These are phyloP conservation scores for Paracamarosporium sp. DNA, from an alignment of 2,329 filamentous ascomycete species.

Conservation along the genomic window DNA sequence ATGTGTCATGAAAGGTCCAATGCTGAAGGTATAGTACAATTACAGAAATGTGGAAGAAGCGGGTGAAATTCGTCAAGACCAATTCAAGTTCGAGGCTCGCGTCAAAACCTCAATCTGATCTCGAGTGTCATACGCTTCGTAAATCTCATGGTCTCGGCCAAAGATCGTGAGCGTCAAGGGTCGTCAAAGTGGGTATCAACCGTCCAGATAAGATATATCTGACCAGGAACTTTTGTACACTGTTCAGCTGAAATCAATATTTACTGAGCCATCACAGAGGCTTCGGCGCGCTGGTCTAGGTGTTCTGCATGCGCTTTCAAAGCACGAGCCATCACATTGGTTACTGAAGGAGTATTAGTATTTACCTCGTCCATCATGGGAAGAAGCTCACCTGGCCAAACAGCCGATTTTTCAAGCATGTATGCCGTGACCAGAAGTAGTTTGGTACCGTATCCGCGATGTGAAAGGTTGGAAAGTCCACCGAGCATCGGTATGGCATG, in stretches of 20 bases:
- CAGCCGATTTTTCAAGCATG: conserved; percentile 85
- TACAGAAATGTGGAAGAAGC: background rate
- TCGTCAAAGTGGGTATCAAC: conserved; percentile 25
- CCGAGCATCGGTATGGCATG: conserved; percentile 59
- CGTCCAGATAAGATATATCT: conserved; percentile 9
- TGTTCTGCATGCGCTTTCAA: conserved; percentile 69
- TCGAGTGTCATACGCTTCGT: conserved; percentile 13
- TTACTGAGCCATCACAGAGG: conserved; percentile 47
- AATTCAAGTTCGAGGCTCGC: background rate
- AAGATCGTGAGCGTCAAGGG: conserved; percentile 16
- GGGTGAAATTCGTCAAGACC: background rate
- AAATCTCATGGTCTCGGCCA: conserved; percentile 6
- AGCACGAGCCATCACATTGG: conserved; percentile 72
- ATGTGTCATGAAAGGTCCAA: background rate
- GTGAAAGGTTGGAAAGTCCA: conserved; percentile 63
- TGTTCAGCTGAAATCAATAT: conserved; percentile 20
- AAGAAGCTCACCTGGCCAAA: conserved; percentile 80
- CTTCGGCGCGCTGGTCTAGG: conserved; percentile 66
- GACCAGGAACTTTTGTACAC: conserved; percentile 25
- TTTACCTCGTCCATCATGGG: background rate
- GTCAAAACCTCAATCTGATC: background rate
- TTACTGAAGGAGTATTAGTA: conserved; percentile 57
- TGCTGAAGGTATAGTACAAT: background rate
- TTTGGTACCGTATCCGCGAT: conserved; percentile 80
- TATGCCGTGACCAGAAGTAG: conserved; percentile 83